Conservation (phyloP, 495 filamentous ascomycete species). For the Neurospora discreta region DNA sequence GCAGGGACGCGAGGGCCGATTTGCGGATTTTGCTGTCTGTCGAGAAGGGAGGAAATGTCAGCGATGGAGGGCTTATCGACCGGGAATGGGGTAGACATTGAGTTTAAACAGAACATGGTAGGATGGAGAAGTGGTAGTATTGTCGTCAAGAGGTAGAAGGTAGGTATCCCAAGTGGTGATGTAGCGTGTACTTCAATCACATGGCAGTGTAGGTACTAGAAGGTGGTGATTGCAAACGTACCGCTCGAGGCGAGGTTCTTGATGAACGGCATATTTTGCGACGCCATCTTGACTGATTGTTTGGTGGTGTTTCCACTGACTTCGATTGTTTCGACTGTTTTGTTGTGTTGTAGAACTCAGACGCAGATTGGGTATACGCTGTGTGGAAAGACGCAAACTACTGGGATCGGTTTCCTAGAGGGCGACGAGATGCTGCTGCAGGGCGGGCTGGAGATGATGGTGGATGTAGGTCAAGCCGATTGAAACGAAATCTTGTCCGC, state of each 20-base stretch:
- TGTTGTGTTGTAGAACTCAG: not conserved
- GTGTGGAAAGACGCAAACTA: not conserved
- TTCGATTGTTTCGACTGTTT: not conserved
- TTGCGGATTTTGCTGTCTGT: conserved; percentile 74
- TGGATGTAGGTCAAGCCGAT: not conserved
- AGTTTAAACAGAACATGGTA: too few relatives aligned
- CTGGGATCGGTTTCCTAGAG: not conserved
- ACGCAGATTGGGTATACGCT: not conserved
- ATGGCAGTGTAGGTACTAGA: not conserved
- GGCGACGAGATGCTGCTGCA: not conserved
- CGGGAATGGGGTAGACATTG: not conserved
- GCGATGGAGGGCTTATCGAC: too few relatives aligned
- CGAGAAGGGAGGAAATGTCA: not conserved
- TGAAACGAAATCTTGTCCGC: conserved; percentile 22
- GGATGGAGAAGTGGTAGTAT: too few relatives aligned
- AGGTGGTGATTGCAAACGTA: conserved; percentile 15
- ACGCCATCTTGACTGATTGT: conserved; percentile 26
- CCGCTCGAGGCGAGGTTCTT: conserved; percentile 41
- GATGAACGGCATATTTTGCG: conserved; percentile 40
- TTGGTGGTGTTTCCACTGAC: not conserved
- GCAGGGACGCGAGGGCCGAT: conserved; percentile 67
- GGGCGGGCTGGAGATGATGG: not conserved
- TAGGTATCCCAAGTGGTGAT: too few relatives aligned
- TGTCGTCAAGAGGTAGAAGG: too few relatives aligned
- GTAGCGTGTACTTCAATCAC: not conserved